Base-by-base conservation (phyloP, 441 rosid species). In the Biscutella laevigata region DNA sequence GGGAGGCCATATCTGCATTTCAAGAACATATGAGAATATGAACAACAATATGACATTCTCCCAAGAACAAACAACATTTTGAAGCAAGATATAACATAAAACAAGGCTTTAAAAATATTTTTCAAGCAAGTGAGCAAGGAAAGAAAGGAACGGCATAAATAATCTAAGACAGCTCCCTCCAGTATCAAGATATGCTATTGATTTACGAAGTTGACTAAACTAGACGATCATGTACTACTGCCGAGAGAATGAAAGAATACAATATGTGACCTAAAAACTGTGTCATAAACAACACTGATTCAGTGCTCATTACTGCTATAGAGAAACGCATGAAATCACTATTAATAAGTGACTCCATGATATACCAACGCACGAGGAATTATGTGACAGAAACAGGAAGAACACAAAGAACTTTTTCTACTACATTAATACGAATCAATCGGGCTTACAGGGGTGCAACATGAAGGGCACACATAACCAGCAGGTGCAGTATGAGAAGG, bases 401-500 rank as follows among this genome's bases (percentile, higher is more conserved):
- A 33, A 52, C 28, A 46, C 25, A 27, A 43, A 20, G 1, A 34
- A 14, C 1, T 0, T 34, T 26, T 34, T 9, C 19, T 25, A 53
- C 48, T 24, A 44, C 39, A 24, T 33, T 43, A 13, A 45, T 28
- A 45, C 9, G 4, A 38, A 51, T 52, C 9, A 19, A 53, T 24
- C 46, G 5, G 34, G 0, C 84, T 77, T 81, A 92, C 99, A 66
- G 85, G 63, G 43, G 88, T 82, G 50, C 89, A 79, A 70, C 99
- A 92, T 4, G 75, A 73, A 47, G 97, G 97, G 65, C 99, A 92
- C 54, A 56, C 71, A 15, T 82, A 92, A 63, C 99, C 99, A 62
- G 97, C 97, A 3, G 97, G 97, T 41, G 97, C 95, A 47, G 97
- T 92, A 50, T 92, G 97, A 0, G 75, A 82, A 42, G 99, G 99